Percentiles rank a stretch among this genome's conserved stretches.
These are phyloP conservation scores for Boechera retrofracta DNA, from an alignment of 345 rosid genomes.

Conservation along the genomic window DNA sequence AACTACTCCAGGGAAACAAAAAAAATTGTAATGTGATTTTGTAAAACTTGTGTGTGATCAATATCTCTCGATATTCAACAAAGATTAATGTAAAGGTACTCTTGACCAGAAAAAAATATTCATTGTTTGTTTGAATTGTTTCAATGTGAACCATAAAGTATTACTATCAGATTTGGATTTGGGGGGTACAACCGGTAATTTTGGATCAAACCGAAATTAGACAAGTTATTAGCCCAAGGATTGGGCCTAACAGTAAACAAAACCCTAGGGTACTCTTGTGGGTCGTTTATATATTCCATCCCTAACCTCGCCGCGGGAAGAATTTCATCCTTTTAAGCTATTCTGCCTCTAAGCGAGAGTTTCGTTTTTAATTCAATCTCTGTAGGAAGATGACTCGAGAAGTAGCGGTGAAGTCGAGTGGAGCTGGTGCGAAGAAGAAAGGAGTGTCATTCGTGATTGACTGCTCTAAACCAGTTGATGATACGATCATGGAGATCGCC, in stretches of 20 bases:
- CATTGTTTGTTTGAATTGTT: no score
- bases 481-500: conserved; percentile 79
- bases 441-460: conserved; percentile 62
- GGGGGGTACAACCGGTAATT: neutral
- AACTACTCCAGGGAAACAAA: neutral
- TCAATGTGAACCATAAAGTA: no score
- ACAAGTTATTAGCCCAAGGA: neutral
- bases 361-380: neutral
- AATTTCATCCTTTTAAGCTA: neutral
- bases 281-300: conserved; percentile 5
- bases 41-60: no score
- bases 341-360: neutral
- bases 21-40: no score
- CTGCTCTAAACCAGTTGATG: conserved; percentile 78
- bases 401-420: conserved; percentile 38
- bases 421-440: conserved; percentile 62
- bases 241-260: neutral
- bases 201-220: neutral
- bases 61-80: no score
- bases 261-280: conserved; percentile 3
- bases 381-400: conserved; percentile 43
- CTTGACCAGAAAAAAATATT: no score
- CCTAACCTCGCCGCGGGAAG: conserved; percentile 2
- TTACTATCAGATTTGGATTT: neutral
- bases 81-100: no score